Percentiles rank a stretch among this genome's conserved stretches.
Conservation (phyloP, 2,329 filamentous ascomycete genomes). For the Aspergillus phoenicis region DNA sequence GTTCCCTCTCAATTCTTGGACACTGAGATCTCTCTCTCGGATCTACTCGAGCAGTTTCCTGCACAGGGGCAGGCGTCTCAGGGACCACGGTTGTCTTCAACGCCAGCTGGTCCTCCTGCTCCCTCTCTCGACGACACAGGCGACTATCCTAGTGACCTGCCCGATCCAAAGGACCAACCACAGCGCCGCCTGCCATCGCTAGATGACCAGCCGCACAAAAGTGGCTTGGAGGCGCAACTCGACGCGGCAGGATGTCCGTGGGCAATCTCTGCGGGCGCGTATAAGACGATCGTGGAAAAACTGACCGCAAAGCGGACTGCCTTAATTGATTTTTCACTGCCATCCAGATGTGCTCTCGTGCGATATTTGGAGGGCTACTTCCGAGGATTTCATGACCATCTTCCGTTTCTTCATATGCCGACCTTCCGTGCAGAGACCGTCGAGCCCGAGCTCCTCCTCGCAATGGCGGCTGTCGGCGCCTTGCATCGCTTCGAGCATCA, state of each 20-base stretch:
- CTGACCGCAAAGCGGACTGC: not conserved
- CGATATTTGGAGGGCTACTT: slow-evolving; percentile 70
- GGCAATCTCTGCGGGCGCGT: not conserved
- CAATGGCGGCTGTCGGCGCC: slow-evolving; percentile 61
- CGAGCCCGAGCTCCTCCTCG: slow-evolving; percentile 66
- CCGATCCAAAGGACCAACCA: not conserved
- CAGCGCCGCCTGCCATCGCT: not conserved
- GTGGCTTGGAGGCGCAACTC: not conserved
- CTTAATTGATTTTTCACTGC: slow-evolving; percentile 40
- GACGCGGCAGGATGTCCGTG: not conserved
- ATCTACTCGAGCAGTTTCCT: not conserved
- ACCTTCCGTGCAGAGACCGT: slow-evolving; percentile 61
- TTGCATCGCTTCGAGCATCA: slow-evolving; percentile 47
- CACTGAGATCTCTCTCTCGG: not conserved
- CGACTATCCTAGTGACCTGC: not conserved
- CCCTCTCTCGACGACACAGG: not conserved
- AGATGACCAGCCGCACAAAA: not conserved
- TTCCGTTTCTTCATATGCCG: slow-evolving; percentile 65
- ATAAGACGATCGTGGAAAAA: not conserved
- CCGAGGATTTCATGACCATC: slow-evolving; percentile 61
- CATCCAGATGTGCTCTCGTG: slow-evolving; percentile 66
- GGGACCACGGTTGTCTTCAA: not conserved
- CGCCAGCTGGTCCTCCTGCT: not conserved
- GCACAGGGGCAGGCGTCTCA: not conserved
- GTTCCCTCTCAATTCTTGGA: not conserved